phyloP scores from a whole-genome alignment of 495 filamentous ascomycete species.

The Daldinia vernicosa region DNA sequence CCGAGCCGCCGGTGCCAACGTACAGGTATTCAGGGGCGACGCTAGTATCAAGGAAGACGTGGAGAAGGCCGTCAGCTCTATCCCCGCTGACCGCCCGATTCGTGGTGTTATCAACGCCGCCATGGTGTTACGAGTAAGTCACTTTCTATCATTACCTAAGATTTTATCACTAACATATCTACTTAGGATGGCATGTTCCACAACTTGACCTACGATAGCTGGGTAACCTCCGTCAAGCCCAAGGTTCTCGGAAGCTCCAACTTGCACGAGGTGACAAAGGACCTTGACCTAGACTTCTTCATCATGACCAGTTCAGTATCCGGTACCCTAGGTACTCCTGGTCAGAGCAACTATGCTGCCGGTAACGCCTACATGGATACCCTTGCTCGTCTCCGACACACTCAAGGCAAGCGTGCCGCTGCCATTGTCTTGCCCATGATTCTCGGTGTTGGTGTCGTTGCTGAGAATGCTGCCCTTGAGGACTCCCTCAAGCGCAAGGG shows the following conservation, averaged over 20 bases:
- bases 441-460: constrained; percentile 50
- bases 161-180: not conserved
- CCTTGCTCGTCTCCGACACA: constrained; percentile 38
- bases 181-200: constrained; percentile 49
- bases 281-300: constrained; percentile 60
- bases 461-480: constrained; percentile 52
- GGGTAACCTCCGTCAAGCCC: constrained; percentile 44
- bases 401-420: constrained; percentile 23
- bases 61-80: constrained; percentile 4
- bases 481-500: constrained; percentile 45
- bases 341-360: constrained; percentile 60
- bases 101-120: constrained; percentile 62
- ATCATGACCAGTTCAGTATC: constrained; percentile 60
- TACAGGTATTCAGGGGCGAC: constrained; percentile 31
- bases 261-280: constrained; percentile 50
- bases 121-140: constrained; percentile 54
- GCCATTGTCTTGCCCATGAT: constrained; percentile 50
- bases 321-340: constrained; percentile 54
- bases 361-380: constrained; percentile 58
- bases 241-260: constrained; percentile 54
- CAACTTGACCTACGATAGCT: constrained; percentile 49
- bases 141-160: not conserved
- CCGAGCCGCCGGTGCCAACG: constrained; percentile 15
- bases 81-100: constrained; percentile 44
- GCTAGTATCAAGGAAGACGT: constrained; percentile 27